Evolutionary conservation across 495 filamentous ascomycete species (phyloP), one percentile per base, ranked within the genome.

Genomic region (Neurospora sp.): DNA sequence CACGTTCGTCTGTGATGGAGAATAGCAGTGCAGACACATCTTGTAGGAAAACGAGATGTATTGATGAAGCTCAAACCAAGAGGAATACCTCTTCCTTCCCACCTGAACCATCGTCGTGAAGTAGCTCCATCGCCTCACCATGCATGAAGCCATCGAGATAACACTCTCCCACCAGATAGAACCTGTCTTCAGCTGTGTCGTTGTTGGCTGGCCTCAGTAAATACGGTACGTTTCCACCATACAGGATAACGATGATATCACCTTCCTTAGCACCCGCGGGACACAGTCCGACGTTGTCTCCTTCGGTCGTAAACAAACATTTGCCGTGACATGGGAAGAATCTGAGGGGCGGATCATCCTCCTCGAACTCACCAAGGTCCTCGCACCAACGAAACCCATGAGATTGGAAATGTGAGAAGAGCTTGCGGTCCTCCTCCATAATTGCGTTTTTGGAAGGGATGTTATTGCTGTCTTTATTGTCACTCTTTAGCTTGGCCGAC

Each of bases 181-280:
- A 53, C 14, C 22, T 68, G 39, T 68, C 53, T 9, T 9, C 37
- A 6, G 18, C 48, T 4, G 20, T 48, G 27, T 18, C n/a, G 12
- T 6, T 72, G 16, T 45, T 65, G 9, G 44, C n/a, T 42, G 16
- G 12, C 40, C 45, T 71, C 35, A 74, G 45, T 20, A 74, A 42
- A 48, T 71, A 74, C 16, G 72, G 72, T 31, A 71, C 72, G 27
- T 68, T 74, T 4, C 69, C 72, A 9, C 72, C 72, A 37, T 71
- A 14, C n/a, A 74, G 38, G 1, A 71, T 18, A n/a, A 31, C 31
- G 18, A 71, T 45, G 3, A 74, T 40, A 39, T 74, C 72, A 0
- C 72, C 72, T 59, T 68, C 40, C 48, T 22, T 74, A 10, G 72
- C 45, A 18, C 38, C 70, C 53, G 45, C 70, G 3, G 72, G 72